Evolutionary conservation across 2,329 filamentous ascomycete species (phyloP), one percentile per base, ranked within the genome.

Genomic region (Trichophyton benhamiae): DNA sequence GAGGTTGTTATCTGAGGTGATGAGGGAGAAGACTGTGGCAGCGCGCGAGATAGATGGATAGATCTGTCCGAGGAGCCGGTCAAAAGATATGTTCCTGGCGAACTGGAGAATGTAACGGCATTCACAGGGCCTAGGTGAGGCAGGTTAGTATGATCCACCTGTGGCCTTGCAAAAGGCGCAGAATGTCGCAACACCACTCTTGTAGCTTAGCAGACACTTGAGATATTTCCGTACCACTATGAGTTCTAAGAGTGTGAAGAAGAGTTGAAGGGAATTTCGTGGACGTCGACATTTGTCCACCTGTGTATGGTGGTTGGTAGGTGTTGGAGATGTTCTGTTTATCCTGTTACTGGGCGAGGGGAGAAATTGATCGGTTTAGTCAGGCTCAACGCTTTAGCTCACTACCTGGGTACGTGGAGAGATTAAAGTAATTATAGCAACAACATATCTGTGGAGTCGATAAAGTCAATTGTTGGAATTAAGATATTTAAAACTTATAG

Each of bases 11-110:
- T 63, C 70, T 67, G 72, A 72, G 71, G 74, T 69, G 63, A 61
- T 8, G 64, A 63, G 0, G 69, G 62, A 15, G 68, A 61, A 70
- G 72, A 70, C 68, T 68, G 70, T 65, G 76, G 70, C 65, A 75
- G 64, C 64, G 77, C 70, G 71, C 96, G 96, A 78, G 91, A 95
- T 46, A 96, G 86, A 61, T 91, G 86, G 72, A 96, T 85, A 15
- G 84, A 82, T 65, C 91, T 88, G 79, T 96, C 92, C 59, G 89
- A 83, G 38, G 87, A 90, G 69, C 92, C 91, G 41, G 90, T 91
- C 63, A 97, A 83, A 71, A 96, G 82, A 70, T 90, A 90, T 2
- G 85, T 87, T 46, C 86, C 87, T 15, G 87, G 83, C 11, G 82
- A 84, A 63, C 86, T 83, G 60, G 87, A 90, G 75, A 90, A 90